Evolutionary conservation across 176 grass and related monocot species (phyloP).

Genomic region (Olyra latifolia): DNA sequence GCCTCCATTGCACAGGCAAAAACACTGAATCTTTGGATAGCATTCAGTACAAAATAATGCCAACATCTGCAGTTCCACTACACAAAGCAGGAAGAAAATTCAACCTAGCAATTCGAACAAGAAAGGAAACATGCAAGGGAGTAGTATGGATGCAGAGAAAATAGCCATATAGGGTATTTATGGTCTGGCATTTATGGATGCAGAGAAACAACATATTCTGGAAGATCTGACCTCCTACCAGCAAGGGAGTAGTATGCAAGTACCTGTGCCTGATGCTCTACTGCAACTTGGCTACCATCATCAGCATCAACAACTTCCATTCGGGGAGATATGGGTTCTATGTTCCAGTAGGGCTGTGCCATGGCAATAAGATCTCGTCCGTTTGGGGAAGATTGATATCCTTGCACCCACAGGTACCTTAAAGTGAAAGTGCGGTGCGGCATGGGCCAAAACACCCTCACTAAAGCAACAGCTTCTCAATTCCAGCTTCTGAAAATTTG

Average conservation of each 20-base stretch:
- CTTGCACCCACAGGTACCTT: neutral
- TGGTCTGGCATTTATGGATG: neutral
- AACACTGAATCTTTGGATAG: neutral
- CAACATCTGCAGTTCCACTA: neutral
- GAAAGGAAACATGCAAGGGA: neutral
- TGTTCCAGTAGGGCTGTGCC: neutral
- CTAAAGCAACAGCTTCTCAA: conserved; percentile 30
- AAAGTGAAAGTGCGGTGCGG: neutral
- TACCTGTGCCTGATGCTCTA: neutral
- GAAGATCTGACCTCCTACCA: neutral
- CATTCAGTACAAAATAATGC: neutral
- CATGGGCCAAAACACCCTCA: neutral
- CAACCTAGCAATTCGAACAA: neutral
- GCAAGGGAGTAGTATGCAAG: neutral
- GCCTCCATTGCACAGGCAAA: neutral
- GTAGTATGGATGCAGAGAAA: neutral
- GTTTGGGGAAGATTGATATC: neutral
- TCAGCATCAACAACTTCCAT: neutral
- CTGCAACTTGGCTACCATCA: neutral
- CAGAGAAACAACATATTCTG: neutral
- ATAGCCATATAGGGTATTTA: neutral
- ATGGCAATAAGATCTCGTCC: neutral
- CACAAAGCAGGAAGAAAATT: neutral
- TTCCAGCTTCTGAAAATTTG: conserved; percentile 26
- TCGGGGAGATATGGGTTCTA: neutral